These are phyloP conservation scores for Sclerotinia nivalis DNA, from an alignment of 2,329 filamentous ascomycete species.

Conservation along the genomic window DNA sequence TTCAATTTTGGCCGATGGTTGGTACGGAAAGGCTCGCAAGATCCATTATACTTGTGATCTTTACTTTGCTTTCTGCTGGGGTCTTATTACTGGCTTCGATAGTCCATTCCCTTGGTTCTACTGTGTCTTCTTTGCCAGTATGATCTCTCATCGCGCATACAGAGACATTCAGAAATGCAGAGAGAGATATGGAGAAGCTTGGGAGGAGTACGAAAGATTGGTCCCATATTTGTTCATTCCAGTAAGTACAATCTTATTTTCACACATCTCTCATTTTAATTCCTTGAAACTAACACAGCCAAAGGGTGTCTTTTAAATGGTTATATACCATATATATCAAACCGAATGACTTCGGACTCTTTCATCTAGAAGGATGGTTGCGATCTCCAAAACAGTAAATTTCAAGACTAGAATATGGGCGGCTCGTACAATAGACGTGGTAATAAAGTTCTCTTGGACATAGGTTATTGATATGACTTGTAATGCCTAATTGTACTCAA, in stretches of 20 bases:
- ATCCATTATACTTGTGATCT: conserved; percentile 80
- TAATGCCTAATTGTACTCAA: conserved; percentile 15
- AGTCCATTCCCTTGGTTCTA: conserved; percentile 91
- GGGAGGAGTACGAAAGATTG: conserved; percentile 75
- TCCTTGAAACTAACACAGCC: background rate
- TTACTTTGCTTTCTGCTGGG: conserved; percentile 77
- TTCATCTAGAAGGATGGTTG: background rate
- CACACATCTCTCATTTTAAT: background rate
- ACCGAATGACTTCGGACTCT: background rate
- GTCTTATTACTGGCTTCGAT: conserved; percentile 75
- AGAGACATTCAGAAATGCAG: conserved; percentile 76
- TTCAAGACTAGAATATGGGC: background rate
- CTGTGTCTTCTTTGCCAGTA: conserved; percentile 73
- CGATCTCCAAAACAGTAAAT: background rate
- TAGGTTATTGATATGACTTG: conserved; percentile 11
- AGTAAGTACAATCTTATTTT: conserved; percentile 42
- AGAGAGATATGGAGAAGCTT: conserved; percentile 78
- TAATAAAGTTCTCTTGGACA: conserved; percentile 17
- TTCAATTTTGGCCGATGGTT: conserved; percentile 79
- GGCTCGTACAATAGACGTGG: background rate
- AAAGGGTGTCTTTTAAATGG: conserved; percentile 16
- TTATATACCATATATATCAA: background rate
- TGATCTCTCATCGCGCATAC: conserved; percentile 77
- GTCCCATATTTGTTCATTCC: conserved; percentile 88
- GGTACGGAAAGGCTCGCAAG: conserved; percentile 80